These are phyloP conservation scores for Pseudonitzschia delicatissima DNA, from an alignment of 108 stramenopile genomes.

Conservation along the genomic window DNA sequence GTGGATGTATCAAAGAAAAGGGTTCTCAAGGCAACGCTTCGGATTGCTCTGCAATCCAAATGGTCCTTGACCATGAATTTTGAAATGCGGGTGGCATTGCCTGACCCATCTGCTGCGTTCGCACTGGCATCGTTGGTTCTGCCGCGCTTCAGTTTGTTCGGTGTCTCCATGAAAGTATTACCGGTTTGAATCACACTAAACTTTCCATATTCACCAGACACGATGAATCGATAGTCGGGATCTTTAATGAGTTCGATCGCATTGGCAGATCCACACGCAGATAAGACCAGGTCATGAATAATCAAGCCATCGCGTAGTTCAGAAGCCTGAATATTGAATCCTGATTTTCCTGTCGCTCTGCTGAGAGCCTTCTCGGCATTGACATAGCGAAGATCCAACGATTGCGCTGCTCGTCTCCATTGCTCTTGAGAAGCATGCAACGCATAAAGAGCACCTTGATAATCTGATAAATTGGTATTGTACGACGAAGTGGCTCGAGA, in stretches of 20 bases:
- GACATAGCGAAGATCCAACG: conserved; percentile 58
- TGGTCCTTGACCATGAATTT: conserved; percentile 50
- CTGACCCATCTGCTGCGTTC: conserved; percentile 2
- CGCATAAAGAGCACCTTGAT: conserved; percentile 71
- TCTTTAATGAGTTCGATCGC: conserved; percentile 54
- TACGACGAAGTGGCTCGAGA: conserved; percentile 30
- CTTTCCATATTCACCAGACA: conserved; percentile 36
- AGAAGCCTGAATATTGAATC: conserved; percentile 12
- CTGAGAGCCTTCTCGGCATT: conserved; percentile 42
- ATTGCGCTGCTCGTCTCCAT: conserved; percentile 73
- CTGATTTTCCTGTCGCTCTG: conserved; percentile 10
- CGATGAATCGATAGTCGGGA: conserved; percentile 25
- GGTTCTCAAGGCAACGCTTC: conserved; percentile 49
- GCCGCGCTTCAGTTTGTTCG: conserved; percentile 25
- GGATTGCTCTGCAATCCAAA: conserved; percentile 46
- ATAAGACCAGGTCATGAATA: conserved; percentile 55
- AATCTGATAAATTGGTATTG: conserved; percentile 42
- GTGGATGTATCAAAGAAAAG: conserved; percentile 50
- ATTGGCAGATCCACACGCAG: conserved; percentile 50
- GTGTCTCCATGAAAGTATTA: neutral
- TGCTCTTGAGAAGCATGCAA: conserved; percentile 72
- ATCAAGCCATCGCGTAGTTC: conserved; percentile 40
- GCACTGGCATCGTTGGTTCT: conserved; percentile 22
- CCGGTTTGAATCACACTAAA: conserved; percentile 15
- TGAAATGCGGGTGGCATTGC: conserved; percentile 19